phyloP scores from a whole-genome alignment of 73 alveolate genomes.

The Breviolum minutum region DNA sequence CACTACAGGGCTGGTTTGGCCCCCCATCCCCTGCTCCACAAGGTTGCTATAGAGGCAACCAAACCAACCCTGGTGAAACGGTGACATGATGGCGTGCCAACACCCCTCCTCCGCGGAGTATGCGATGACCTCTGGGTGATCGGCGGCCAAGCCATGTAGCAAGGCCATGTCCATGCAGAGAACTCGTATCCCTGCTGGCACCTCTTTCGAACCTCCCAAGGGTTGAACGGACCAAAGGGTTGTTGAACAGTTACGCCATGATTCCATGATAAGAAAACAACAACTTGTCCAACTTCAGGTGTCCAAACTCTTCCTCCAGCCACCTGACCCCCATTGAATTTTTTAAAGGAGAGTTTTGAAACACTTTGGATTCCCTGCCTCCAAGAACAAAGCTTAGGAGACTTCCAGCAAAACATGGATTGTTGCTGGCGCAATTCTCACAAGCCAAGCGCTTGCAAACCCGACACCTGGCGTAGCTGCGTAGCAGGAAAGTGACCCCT shows the following conservation, averaged over 20 bases:
- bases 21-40: neutral
- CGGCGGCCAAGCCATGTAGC: constrained; percentile 3
- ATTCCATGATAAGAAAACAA: neutral
- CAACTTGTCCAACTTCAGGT: neutral
- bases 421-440: constrained; percentile 30
- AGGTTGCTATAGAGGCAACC: neutral
- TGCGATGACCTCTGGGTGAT: constrained; percentile 9
- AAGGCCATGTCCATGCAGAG: constrained; percentile 29
- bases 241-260: neutral
- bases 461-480: constrained; percentile 39
- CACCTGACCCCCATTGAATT: neutral
- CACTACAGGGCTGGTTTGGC: neutral
- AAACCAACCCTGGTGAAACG: neutral
- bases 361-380: neutral
- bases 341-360: too few species aligned
- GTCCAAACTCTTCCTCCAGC: neutral
- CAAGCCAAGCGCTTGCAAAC: constrained; percentile 69
- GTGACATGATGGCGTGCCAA: neutral
- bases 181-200: constrained; percentile 37
- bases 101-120: constrained; percentile 23
- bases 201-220: neutral
- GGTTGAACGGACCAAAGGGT: neutral
- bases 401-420: constrained; percentile 39
- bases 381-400: constrained; percentile 35
- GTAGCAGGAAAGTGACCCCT: too few species aligned